Percentiles rank a stretch among this genome's conserved stretches.
Conservation (phyloP, 352 stramenopile species). For the Phytophthora citricola region DNA sequence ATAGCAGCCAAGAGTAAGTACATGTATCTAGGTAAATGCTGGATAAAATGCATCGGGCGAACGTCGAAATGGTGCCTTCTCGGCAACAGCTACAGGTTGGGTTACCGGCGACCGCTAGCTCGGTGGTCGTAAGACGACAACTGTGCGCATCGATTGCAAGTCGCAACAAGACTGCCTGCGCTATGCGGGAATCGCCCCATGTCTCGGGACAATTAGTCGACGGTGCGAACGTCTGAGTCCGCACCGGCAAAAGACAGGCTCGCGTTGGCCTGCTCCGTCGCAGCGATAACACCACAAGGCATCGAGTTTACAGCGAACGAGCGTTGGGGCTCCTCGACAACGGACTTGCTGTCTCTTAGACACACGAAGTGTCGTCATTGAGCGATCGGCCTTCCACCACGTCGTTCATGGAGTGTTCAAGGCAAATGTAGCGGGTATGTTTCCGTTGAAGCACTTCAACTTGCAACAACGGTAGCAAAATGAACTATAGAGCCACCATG, state of each 20-base stretch:
- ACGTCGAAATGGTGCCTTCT: too few relatives aligned
- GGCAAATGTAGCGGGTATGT: too few relatives aligned
- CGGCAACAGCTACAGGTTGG: too few relatives aligned
- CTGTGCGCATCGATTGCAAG: neutral
- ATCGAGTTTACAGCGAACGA: neutral
- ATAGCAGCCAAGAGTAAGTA: too few relatives aligned
- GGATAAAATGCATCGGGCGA: too few relatives aligned
- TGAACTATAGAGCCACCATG: neutral
- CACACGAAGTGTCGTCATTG: too few relatives aligned
- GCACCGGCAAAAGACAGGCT: conserved; percentile 5
- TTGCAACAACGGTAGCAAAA: neutral
- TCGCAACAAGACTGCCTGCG: neutral
- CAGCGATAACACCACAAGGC: neutral
- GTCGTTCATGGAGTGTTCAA: too few relatives aligned
- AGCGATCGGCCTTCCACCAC: too few relatives aligned
- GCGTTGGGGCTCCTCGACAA: neutral
- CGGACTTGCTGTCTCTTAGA: neutral
- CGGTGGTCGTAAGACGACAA: neutral
- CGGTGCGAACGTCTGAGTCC: neutral
- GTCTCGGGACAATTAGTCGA: conserved; percentile 12
- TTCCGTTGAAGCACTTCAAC: neutral
- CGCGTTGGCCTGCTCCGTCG: neutral
- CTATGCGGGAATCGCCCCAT: neutral
- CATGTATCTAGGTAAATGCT: too few relatives aligned
- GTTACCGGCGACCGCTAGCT: too few relatives aligned